Evolutionary conservation across 2,329 filamentous ascomycete species (phyloP).

Genomic region (Trichoderma polysporum): DNA sequence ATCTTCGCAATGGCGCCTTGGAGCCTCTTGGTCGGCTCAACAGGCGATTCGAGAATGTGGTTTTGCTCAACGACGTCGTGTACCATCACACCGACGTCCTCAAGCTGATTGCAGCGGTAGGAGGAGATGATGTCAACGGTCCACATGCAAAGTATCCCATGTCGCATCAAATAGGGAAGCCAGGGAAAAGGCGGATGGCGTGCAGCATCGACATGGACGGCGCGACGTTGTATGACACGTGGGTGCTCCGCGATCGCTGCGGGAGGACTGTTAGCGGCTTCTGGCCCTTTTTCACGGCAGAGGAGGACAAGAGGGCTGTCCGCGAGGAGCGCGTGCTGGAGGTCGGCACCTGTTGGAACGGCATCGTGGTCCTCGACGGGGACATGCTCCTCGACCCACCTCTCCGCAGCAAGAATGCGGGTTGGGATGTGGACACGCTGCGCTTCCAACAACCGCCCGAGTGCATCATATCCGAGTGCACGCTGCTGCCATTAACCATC

Average conservation of each 20-base stretch:
- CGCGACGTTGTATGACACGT: slow-evolving; percentile 21
- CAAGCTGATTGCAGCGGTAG: slow-evolving; percentile 19
- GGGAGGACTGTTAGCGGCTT: slow-evolving; percentile 19
- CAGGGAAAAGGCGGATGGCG: slow-evolving; percentile 18
- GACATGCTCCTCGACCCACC: slow-evolving; percentile 20
- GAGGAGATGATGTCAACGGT: slow-evolving; percentile 16
- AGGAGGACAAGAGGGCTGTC: slow-evolving; percentile 15
- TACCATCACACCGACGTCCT: slow-evolving; percentile 22
- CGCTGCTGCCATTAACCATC: slow-evolving; percentile 18
- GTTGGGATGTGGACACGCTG: slow-evolving; percentile 17
- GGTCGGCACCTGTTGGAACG: slow-evolving; percentile 22
- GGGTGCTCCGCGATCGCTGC: slow-evolving; percentile 22
- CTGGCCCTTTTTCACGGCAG: slow-evolving; percentile 21
- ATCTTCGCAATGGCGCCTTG: slow-evolving; percentile 22
- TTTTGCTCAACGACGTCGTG: slow-evolving; percentile 21
- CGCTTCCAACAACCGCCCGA: slow-evolving; percentile 20
- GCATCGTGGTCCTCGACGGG: slow-evolving; percentile 22
- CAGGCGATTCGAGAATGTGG: slow-evolving; percentile 21
- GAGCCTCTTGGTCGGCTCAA: slow-evolving; percentile 14
- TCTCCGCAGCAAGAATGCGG: slow-evolving; percentile 4
- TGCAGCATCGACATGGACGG: slow-evolving; percentile 22
- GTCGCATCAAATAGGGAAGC: not conserved
- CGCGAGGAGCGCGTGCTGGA: slow-evolving; percentile 16
- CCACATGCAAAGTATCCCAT: not conserved
- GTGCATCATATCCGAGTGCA: slow-evolving; percentile 22